Percentiles rank a stretch among this genome's conserved stretches.
Conservation (phyloP, 73 alveolate genomes). For the Paramecium sonneborni region DNA sequence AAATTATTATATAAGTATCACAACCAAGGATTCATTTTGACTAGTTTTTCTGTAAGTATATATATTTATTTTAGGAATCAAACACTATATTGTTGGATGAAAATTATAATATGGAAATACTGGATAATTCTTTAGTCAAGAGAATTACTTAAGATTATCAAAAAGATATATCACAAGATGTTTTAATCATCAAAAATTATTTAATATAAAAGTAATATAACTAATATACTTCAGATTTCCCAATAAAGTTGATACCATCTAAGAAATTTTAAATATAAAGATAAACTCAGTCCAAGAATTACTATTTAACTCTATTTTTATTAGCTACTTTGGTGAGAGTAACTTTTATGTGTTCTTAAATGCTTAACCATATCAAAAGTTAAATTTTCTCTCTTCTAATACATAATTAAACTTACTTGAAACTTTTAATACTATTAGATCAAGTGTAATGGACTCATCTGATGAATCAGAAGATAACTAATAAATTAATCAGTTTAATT, state of each 20-base stretch:
- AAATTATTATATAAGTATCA: neutral
- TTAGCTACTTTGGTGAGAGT: conserved; percentile 24
- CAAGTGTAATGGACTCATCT: conserved; percentile 7
- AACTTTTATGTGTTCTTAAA: neutral
- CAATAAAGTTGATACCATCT: neutral
- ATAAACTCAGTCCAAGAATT: neutral
- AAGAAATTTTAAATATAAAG: neutral
- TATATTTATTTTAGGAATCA: neutral
- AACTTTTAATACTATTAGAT: conserved; percentile 26
- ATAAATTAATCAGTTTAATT: neutral
- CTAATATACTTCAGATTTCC: neutral
- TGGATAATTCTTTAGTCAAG: neutral
- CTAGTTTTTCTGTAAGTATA: neutral
- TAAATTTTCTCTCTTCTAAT: neutral
- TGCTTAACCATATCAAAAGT: neutral
- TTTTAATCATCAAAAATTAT: neutral
- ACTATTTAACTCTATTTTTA: neutral
- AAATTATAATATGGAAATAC: conserved; percentile 35
- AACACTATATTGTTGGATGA: conserved; percentile 14
- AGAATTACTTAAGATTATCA: neutral
- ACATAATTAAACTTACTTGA: neutral
- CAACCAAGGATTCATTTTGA: neutral
- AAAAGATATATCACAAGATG: neutral
- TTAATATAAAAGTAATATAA: neutral
- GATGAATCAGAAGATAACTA: conserved; percentile 35